Percentiles rank a stretch among this genome's conserved stretches.
These are phyloP conservation scores for Aspergillus thermomutatus DNA, from an alignment of 2,329 filamentous ascomycete species.

Conservation along the genomic window DNA sequence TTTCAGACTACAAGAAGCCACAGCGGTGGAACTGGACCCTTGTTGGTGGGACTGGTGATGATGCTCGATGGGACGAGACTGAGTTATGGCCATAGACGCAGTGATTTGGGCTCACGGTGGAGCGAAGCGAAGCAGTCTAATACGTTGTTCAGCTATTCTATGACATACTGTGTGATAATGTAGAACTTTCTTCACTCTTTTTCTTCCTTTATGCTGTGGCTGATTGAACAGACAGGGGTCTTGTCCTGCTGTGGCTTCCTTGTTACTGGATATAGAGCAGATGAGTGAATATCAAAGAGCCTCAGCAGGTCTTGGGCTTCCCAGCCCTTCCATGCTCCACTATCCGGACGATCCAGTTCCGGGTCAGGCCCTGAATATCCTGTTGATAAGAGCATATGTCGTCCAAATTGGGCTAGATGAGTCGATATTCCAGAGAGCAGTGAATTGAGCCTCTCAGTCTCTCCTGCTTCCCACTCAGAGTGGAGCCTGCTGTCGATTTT, in stretches of 20 bases:
- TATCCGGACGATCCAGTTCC: neutral
- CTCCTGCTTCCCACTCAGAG: neutral
- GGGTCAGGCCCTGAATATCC: neutral
- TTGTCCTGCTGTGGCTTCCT: neutral
- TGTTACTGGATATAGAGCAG: neutral
- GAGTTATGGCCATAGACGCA: slow-evolving; percentile 62
- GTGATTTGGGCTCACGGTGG: neutral
- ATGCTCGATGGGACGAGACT: slow-evolving; percentile 60
- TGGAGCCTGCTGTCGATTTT: neutral
- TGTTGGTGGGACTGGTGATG: slow-evolving; percentile 42
- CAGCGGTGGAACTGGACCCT: slow-evolving; percentile 67
- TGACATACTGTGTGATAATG: neutral
- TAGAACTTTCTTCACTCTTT: neutral
- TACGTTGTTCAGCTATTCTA: neutral
- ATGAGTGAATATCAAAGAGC: neutral
- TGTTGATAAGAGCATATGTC: neutral
- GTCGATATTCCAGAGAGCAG: neutral
- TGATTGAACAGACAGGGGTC: neutral
- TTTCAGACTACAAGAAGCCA: slow-evolving; percentile 62
- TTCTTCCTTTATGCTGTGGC: neutral
- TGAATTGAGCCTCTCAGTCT: neutral
- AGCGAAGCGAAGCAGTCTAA: neutral
- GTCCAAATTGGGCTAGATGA: neutral
- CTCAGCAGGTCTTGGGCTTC: neutral
- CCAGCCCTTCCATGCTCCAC: neutral